These are phyloP conservation scores for Neoboletus magnificus DNA, from an alignment of 768 basidiomycete species.

Conservation along the genomic window DNA sequence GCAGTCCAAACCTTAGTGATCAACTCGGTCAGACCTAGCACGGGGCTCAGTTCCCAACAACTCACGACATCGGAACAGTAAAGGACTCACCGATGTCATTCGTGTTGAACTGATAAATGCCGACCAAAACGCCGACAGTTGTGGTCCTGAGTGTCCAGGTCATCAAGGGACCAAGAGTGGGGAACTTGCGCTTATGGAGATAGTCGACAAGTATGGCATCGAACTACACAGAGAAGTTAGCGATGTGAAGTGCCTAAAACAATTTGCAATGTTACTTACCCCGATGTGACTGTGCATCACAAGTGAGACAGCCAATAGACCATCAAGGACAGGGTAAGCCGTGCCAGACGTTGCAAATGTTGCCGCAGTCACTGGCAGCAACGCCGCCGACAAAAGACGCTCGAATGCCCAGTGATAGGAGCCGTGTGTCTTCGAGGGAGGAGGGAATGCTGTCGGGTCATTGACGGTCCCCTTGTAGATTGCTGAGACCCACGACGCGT, in stretches of 20 bases:
- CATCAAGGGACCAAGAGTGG: constrained; percentile 61
- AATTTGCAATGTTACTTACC: constrained; percentile 39
- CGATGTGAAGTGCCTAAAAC: not conserved
- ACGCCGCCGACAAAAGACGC: constrained; percentile 79
- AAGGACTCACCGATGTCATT: constrained; percentile 85
- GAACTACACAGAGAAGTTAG: constrained; percentile 46
- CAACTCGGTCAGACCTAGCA: constrained; percentile 78
- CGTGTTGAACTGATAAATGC: constrained; percentile 97
- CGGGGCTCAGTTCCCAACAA: not conserved
- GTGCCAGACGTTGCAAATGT: constrained; percentile 78
- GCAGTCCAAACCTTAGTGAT: constrained; percentile 82
- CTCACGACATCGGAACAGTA: not conserved
- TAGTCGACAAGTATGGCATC: constrained; percentile 83
- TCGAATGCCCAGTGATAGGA: constrained; percentile 95
- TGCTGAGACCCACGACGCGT: constrained; percentile 41
- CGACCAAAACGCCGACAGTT: constrained; percentile 81
- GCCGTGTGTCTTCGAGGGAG: constrained; percentile 76
- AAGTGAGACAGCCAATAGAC: constrained; percentile 79
- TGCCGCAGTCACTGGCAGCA: constrained; percentile 85
- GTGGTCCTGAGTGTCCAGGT: constrained; percentile 77
- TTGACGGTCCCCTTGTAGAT: constrained; percentile 91
- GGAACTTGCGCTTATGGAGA: constrained; percentile 90
- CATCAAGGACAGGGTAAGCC: constrained; percentile 84
- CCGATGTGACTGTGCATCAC: constrained; percentile 97
- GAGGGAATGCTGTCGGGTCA: constrained; percentile 88